Evolutionary conservation across 768 basidiomycete genomes (phyloP).

Genomic region (Amanita fuliginea): DNA sequence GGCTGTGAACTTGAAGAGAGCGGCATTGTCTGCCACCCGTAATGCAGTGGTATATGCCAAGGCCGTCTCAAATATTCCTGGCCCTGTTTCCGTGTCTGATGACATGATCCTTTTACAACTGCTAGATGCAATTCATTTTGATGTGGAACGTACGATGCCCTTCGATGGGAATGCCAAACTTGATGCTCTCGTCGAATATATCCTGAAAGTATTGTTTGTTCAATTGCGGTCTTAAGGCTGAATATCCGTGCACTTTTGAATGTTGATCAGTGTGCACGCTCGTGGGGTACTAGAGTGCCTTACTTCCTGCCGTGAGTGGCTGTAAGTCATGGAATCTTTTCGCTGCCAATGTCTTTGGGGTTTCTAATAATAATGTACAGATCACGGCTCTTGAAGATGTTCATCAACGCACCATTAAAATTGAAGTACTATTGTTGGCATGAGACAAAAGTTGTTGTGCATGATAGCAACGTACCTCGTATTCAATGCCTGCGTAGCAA

Average conservation of each 20-base stretch:
- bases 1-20: constrained; percentile 84
- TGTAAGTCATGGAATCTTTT: constrained; percentile 71
- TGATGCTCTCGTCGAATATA: constrained; percentile 62
- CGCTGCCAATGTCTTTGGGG: constrained; percentile 57
- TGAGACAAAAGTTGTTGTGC: constrained; percentile 1
- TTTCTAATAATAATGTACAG: constrained; percentile 41
- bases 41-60: constrained; percentile 71
- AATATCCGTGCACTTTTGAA: constrained; percentile 88
- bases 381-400: not conserved
- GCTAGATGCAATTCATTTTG: not conserved
- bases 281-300: constrained; percentile 18
- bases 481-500: constrained; percentile 82
- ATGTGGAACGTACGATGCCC: constrained; percentile 55
- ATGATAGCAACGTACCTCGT: constrained; percentile 47
- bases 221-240: constrained; percentile 80
- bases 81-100: constrained; percentile 85
- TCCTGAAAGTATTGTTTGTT: constrained; percentile 87
- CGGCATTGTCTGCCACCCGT: constrained; percentile 85
- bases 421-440: constrained; percentile 60
- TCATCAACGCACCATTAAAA: constrained; percentile 55
- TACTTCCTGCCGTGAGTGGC: constrained; percentile 89
- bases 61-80: constrained; percentile 81
- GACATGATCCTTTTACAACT: not conserved
- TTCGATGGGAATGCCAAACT: constrained; percentile 77
- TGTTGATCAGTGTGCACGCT: not conserved